phyloP scores from a whole-genome alignment of 352 stramenopile species.

The Phytophthora nicotianae region DNA sequence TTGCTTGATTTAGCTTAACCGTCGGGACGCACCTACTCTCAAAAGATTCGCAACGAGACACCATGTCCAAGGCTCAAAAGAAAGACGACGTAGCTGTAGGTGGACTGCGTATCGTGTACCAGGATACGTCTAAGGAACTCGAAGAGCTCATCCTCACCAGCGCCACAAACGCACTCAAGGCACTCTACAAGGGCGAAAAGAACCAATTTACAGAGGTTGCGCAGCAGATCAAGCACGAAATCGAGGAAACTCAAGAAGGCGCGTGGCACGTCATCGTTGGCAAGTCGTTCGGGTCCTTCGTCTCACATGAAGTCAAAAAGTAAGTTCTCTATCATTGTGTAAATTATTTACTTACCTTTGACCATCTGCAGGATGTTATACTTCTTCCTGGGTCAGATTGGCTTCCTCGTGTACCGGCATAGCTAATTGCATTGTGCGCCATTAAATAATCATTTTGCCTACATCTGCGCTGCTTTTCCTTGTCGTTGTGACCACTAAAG shows the following conservation, averaged over 20 bases:
- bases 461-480: constrained; percentile 10
- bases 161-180: constrained; percentile 81
- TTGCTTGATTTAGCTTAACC: constrained; percentile 26
- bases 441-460: constrained; percentile 49
- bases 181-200: constrained; percentile 87
- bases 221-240: constrained; percentile 79
- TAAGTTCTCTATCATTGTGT: constrained; percentile 26
- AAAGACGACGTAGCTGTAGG: constrained; percentile 81
- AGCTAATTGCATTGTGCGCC: constrained; percentile 36
- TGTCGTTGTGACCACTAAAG: constrained; percentile 3
- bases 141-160: constrained; percentile 73
- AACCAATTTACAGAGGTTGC: constrained; percentile 83
- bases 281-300: constrained; percentile 87
- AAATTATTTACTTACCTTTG: constrained; percentile 8
- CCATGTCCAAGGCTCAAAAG: constrained; percentile 81
- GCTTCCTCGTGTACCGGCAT: constrained; percentile 80
- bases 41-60: constrained; percentile 14
- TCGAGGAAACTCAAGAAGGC: constrained; percentile 70
- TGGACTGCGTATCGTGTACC: constrained; percentile 69
- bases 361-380: constrained; percentile 68
- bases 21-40: constrained; percentile 1
- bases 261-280: constrained; percentile 87
- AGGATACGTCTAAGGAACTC: constrained; percentile 70
- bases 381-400: constrained; percentile 83
- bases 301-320: constrained; percentile 88